These are phyloP conservation scores for Mollisia scopiformis DNA, from an alignment of 2,329 filamentous ascomycete species.

Conservation along the genomic window DNA sequence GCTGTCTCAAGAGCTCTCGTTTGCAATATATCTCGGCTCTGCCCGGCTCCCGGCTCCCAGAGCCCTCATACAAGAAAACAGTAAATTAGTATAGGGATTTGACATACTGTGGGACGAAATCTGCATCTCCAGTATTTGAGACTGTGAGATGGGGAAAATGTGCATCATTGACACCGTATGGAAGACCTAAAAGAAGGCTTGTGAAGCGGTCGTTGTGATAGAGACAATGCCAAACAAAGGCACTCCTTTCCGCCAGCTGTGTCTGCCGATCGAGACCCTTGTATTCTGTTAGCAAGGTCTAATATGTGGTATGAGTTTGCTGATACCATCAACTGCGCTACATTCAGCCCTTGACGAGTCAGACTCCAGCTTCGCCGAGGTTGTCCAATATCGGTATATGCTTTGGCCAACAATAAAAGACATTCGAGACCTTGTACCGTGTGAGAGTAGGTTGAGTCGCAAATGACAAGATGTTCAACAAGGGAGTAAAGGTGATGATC, in stretches of 20 bases:
- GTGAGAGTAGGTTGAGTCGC: constrained; percentile 43
- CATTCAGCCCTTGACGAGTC: constrained; percentile 44
- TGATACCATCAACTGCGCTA: constrained; percentile 40
- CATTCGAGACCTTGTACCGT: constrained; percentile 48
- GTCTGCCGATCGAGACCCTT: background rate
- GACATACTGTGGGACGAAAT: background rate
- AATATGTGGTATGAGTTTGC: background rate
- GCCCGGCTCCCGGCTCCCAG: no score
- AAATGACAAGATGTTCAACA: constrained; percentile 44
- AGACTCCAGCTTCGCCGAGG: constrained; percentile 46
- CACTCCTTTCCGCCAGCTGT: background rate
- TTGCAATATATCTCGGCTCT: no score
- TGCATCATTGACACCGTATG: constrained; percentile 43
- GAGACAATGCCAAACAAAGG: constrained; percentile 14
- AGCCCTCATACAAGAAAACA: no score
- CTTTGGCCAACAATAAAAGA: constrained; percentile 44
- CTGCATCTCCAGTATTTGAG: background rate
- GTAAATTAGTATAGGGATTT: no score
- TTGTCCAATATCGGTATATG: constrained; percentile 48
- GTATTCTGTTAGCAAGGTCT: background rate
- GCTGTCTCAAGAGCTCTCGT: no score
- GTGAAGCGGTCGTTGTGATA: constrained; percentile 44
- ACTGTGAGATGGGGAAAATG: constrained; percentile 36
- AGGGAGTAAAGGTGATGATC: background rate
- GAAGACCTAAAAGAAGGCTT: constrained; percentile 48